phyloP scores from a whole-genome alignment of 2,329 filamentous ascomycete genomes.

The Trichoderma pleuroti region DNA sequence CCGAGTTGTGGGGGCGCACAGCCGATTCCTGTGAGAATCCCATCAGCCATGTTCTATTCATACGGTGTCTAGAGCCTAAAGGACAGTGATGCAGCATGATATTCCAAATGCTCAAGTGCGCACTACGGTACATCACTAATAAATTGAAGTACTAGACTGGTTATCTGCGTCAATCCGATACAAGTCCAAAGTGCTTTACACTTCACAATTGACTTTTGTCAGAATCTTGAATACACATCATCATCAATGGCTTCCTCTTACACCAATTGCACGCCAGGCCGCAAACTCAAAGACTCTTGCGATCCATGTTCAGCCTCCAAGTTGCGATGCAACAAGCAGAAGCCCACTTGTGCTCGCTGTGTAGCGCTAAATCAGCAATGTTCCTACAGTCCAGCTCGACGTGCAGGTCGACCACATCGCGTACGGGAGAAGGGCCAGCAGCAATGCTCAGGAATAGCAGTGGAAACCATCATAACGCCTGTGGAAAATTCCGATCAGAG shows the following conservation, averaged over 20 bases:
- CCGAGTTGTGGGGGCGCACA: background rate
- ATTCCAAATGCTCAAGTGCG: background rate
- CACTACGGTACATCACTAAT: background rate
- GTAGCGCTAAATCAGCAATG: background rate
- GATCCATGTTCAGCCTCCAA: background rate
- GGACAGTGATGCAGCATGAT: background rate
- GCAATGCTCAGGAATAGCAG: background rate
- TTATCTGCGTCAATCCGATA: background rate
- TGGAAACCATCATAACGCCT: background rate
- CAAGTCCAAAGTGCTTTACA: background rate
- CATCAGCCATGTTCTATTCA: background rate
- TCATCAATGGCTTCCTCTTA: background rate
- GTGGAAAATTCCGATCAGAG: background rate
- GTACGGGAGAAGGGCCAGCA: background rate
- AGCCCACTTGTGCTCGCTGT: background rate
- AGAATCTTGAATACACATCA: background rate
- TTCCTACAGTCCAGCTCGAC: background rate
- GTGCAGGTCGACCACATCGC: background rate
- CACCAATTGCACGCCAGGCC: background rate
- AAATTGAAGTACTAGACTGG: background rate
- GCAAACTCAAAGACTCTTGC: background rate
- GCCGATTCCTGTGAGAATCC: background rate
- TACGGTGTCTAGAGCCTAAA: background rate
- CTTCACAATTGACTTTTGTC: background rate
- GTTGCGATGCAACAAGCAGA: background rate